Evolutionary conservation across 2,329 filamentous ascomycete genomes (phyloP).

Genomic region (Microdochium paspali): DNA sequence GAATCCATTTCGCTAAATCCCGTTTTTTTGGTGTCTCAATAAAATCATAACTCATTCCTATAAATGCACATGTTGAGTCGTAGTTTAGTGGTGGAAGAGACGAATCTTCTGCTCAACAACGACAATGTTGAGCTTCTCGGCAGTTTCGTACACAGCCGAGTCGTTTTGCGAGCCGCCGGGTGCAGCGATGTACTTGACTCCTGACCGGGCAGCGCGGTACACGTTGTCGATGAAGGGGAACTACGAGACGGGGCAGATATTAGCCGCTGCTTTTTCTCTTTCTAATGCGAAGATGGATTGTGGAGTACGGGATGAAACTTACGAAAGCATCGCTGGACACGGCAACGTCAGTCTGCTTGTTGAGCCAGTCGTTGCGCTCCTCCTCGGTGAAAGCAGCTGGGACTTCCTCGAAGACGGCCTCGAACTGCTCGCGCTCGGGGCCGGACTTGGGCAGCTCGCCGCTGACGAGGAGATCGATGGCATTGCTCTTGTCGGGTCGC

Average conservation of each 20-base stretch:
- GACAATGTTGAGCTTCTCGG: conserved; percentile 83
- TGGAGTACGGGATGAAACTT: conserved; percentile 29
- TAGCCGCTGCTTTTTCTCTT: conserved; percentile 2
- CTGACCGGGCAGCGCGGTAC: conserved; percentile 79
- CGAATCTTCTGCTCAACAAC: conserved; percentile 93
- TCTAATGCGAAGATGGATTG: too few relatives aligned
- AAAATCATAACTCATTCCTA: too few relatives aligned
- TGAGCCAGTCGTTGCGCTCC: conserved; percentile 80
- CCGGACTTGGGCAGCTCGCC: conserved; percentile 79
- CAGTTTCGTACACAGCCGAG: conserved; percentile 71
- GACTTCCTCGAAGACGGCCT: conserved; percentile 82
- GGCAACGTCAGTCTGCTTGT: conserved; percentile 71
- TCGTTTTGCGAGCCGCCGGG: conserved; percentile 88
- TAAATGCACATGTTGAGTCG: neutral
- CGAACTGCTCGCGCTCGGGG: conserved; percentile 77
- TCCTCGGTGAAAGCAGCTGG: conserved; percentile 72
- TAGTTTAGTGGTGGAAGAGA: conserved; percentile 80
- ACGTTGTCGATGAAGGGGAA: conserved; percentile 99
- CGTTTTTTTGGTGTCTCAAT: conserved; percentile 2
- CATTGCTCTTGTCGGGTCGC: conserved; percentile 95
- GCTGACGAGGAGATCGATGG: conserved; percentile 89
- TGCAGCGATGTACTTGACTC: conserved; percentile 91
- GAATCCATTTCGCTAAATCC: neutral
- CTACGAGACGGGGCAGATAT: conserved; percentile 27
- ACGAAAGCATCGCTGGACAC: conserved; percentile 94